phyloP scores from a whole-genome alignment of 2,329 filamentous ascomycete genomes.

The Colletotrichum sp. region DNA sequence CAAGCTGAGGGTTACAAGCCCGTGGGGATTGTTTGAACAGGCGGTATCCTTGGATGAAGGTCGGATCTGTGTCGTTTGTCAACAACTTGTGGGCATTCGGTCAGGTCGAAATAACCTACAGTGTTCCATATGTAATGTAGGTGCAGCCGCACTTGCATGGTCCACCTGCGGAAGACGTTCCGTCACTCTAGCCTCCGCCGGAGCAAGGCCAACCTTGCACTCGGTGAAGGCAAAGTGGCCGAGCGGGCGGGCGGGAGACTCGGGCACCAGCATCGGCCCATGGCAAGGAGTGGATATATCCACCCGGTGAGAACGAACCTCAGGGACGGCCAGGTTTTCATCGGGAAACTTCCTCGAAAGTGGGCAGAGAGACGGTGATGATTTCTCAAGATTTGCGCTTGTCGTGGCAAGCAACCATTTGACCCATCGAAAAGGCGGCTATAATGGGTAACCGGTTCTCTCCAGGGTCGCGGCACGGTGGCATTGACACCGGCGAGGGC shows the following conservation, averaged over 20 bases:
- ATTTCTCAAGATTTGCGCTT: neutral
- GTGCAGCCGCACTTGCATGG: constrained; percentile 10
- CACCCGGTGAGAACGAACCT: constrained; percentile 9
- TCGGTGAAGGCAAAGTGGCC: constrained; percentile 8
- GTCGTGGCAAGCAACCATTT: neutral
- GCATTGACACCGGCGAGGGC: neutral
- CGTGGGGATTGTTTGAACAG: neutral
- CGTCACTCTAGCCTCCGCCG: constrained; percentile 2
- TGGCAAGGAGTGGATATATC: constrained; percentile 14
- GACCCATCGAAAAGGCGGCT: neutral
- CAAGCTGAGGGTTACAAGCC: neutral
- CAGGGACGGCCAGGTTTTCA: neutral
- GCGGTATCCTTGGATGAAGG: neutral
- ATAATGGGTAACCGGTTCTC: neutral
- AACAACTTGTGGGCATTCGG: neutral
- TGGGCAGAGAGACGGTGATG: neutral
- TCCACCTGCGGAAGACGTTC: constrained; percentile 5
- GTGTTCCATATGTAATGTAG: neutral
- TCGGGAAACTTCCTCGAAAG: neutral
- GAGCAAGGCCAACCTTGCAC: constrained; percentile 18
- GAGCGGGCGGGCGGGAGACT: constrained; percentile 4
- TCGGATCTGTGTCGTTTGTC: neutral
- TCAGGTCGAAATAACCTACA: constrained; percentile 14
- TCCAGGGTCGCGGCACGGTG: neutral
- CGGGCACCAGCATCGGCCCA: constrained; percentile 10